phyloP scores from a whole-genome alignment of 768 basidiomycete species.

The Lanmaoa pseudosensibilis region DNA sequence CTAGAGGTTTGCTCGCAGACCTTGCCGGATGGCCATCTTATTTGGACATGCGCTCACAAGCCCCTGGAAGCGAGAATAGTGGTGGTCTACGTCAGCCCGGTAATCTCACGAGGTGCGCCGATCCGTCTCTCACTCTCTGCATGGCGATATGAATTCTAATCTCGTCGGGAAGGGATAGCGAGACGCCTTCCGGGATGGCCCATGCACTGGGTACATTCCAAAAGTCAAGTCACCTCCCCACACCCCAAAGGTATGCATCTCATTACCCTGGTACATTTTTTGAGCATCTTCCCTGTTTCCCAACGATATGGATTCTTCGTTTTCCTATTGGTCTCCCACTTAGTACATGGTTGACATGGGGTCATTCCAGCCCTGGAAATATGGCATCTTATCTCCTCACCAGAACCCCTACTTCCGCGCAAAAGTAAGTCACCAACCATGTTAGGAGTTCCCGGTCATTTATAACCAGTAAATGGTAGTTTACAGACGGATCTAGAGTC shows the following conservation, averaged over 20 bases:
- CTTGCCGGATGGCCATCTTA: constrained; percentile 17
- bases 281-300: not conserved
- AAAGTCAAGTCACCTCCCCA: constrained; percentile 29
- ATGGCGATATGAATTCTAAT: constrained; percentile 1
- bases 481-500: constrained; percentile 7
- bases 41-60: constrained; percentile 13
- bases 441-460: not conserved
- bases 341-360: constrained; percentile 11
- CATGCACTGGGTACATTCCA: constrained; percentile 7
- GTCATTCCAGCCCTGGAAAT: constrained; percentile 34
- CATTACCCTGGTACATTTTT: not conserved
- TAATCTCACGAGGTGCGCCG: constrained; percentile 16
- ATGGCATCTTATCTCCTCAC: constrained; percentile 31
- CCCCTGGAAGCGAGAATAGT: constrained; percentile 15
- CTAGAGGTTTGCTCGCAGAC: constrained; percentile 10
- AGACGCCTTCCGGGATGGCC: constrained; percentile 1
- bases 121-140: not conserved
- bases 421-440: constrained; percentile 18
- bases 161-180: constrained; percentile 2
- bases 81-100: constrained; percentile 5
- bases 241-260: constrained; percentile 30
- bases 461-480: constrained; percentile 1
- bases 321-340: not conserved
- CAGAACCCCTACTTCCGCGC: constrained; percentile 13
- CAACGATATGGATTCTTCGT: not conserved